phyloP scores from a whole-genome alignment of 768 basidiomycete species.

The Collybia mongolica region DNA sequence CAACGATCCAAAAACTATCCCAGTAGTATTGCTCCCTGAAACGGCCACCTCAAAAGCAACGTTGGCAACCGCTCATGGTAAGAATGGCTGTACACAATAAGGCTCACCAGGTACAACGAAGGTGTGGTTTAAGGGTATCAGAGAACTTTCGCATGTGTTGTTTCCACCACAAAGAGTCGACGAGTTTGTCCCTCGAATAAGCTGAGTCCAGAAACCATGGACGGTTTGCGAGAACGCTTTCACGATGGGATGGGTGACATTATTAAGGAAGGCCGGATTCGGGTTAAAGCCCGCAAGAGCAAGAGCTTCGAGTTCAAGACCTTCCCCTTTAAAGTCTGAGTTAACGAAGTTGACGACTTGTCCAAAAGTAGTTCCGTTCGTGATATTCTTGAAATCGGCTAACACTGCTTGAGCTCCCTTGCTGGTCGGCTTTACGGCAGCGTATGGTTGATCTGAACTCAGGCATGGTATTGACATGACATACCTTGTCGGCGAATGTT shows the following conservation, averaged over 20 bases:
- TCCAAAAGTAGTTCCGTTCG: conserved; percentile 55
- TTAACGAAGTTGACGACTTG: conserved; percentile 70
- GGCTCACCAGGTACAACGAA: neutral
- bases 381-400: conserved; percentile 59
- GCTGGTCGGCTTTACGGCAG: conserved; percentile 61
- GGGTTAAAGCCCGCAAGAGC: conserved; percentile 59
- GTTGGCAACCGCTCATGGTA: neutral
- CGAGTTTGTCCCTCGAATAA: conserved; percentile 8
- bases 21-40: conserved; percentile 83
- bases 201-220: neutral
- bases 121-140: neutral
- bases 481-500: conserved; percentile 78
- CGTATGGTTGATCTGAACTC: neutral
- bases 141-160: neutral
- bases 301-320: conserved; percentile 72
- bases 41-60: conserved; percentile 44
- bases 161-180: conserved; percentile 57
- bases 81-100: neutral
- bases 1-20: conserved; percentile 81
- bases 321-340: conserved; percentile 79
- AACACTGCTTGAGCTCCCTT: conserved; percentile 65
- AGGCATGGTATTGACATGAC: conserved; percentile 7
- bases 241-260: neutral
- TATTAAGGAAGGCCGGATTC: conserved; percentile 62
- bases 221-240: neutral